Base-by-base conservation (phyloP, 1,139 yeast species). In the Geotrichum cucujoidarum region DNA sequence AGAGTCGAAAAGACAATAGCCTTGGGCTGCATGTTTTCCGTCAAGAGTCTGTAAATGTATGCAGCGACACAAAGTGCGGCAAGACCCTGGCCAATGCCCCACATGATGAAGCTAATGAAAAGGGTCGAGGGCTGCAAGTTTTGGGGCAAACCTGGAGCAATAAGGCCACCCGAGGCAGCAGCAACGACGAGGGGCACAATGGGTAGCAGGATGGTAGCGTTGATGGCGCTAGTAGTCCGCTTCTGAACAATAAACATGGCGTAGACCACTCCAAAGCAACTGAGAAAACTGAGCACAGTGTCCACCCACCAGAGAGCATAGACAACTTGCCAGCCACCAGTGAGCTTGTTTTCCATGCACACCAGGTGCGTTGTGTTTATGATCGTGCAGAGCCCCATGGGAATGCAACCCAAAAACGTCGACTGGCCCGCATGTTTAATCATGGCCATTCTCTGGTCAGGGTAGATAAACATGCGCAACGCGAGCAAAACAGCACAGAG, bases 101-200 rank as follows among this genome's bases (percentile, higher is more conserved):
- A 83, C 44, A 84, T 61, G 54, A 85, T 65, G 48, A 75, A 76
- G 29, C 80, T 67, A 1, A 83, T 62, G 3, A 80, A 62, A 52
- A 82, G 64, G 6, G 85, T 77, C 25, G 81, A 65, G 7, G 79
- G 60, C 55, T 77, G 71, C 54, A 75, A 70, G 48, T 64, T 64
- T 6, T 55, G 50, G 1, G 79, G 82, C 37, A 78, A 69, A 43
- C 63, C 67, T 14, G 64, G 62, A 31, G 68, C 72, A 32, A 87
- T 70, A 1, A 76, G 50, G 3, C 78, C 79, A 1, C 94, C 92
- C 11, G 79, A 71, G 0, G 94, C 76, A 0, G 89, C 72, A 2
- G 79, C 77, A 51, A 88, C 95, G 1, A 88, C 85, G 35, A 85
- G 65, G 0, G 95, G 76, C 20, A 88, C 94, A 11, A 85, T 73